These are phyloP conservation scores for Pseudogymnoascus sp. DNA, from an alignment of 2,329 filamentous ascomycete genomes.

Conservation along the genomic window DNA sequence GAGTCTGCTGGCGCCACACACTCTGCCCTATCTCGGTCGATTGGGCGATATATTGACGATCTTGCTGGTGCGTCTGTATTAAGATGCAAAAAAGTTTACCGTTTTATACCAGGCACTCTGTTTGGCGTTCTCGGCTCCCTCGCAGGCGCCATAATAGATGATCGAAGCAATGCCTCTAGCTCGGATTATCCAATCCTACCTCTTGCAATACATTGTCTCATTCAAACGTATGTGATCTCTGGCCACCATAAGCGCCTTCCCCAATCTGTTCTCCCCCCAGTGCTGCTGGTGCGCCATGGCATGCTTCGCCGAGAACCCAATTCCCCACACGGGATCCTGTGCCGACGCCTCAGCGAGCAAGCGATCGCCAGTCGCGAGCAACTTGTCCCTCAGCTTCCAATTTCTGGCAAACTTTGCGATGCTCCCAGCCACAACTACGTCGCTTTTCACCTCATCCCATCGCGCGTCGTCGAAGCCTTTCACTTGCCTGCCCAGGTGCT, in stretches of 20 bases:
- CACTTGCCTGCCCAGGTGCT: slow-evolving; percentile 22
- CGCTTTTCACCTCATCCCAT: slow-evolving; percentile 19
- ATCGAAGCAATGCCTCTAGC: not conserved
- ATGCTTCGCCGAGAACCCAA: slow-evolving; percentile 27
- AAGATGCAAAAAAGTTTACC: not conserved
- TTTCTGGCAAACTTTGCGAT: slow-evolving; percentile 30
- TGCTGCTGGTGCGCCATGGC: slow-evolving; percentile 22
- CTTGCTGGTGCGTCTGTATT: not conserved
- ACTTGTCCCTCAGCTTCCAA: slow-evolving; percentile 20
- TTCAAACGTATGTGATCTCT: slow-evolving; percentile 12
- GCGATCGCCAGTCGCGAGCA: slow-evolving; percentile 27
- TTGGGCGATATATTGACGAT: not conserved
- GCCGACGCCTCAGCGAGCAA: slow-evolving; percentile 27
- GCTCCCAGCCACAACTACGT: slow-evolving; percentile 22
- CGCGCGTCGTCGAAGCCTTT: slow-evolving; percentile 23
- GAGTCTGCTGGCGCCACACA: not conserved
- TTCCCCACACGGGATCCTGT: slow-evolving; percentile 29
- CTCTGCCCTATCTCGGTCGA: not conserved
- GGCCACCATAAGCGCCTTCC: slow-evolving; percentile 25
- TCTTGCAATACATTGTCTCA: not conserved
- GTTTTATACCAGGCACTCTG: not conserved
- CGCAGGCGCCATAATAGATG: not conserved
- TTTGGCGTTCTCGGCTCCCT: not conserved
- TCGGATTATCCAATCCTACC: not conserved
- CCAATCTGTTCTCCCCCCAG: slow-evolving; percentile 29